Conservation (phyloP, 2,329 filamentous ascomycete genomes). For the Aspergillus ibericus region DNA sequence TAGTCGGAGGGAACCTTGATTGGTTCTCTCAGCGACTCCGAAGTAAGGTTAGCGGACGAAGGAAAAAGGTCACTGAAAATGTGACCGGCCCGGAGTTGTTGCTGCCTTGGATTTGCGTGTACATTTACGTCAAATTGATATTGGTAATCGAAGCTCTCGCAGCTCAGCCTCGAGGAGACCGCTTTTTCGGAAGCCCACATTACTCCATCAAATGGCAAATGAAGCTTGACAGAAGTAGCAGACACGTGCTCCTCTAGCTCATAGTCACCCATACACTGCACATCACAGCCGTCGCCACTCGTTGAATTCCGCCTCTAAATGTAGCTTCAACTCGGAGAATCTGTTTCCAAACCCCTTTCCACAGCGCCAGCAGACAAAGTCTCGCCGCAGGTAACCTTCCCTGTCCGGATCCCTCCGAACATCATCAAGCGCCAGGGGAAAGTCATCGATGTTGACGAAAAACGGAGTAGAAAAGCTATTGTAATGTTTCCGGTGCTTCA, state of each 20-base stretch:
- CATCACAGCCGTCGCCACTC: slow-evolving; percentile 67
- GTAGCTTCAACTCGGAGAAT: slow-evolving; percentile 72
- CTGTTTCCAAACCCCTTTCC: slow-evolving; percentile 69
- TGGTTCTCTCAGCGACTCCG: slow-evolving; percentile 12
- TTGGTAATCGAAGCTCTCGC: slow-evolving; percentile 16
- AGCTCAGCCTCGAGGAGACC: slow-evolving; percentile 6
- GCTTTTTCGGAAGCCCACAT: slow-evolving; percentile 9
- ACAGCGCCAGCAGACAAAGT: slow-evolving; percentile 85
- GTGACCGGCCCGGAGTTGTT: slow-evolving; percentile 16
- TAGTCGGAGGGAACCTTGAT: slow-evolving; percentile 4
- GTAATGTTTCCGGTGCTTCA: slow-evolving; percentile 86
- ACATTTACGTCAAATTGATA: slow-evolving; percentile 24
- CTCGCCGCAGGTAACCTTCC: slow-evolving; percentile 61
- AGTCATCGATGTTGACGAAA: slow-evolving; percentile 74
- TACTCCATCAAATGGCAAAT: background rate
- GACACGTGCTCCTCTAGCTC: background rate
- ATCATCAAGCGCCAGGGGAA: slow-evolving; percentile 71
- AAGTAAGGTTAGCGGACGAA: slow-evolving; percentile 11
- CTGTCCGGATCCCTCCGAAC: slow-evolving; percentile 57
- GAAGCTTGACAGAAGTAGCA: background rate
- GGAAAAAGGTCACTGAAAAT: slow-evolving; percentile 23
- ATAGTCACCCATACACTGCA: background rate
- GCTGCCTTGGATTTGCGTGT: slow-evolving; percentile 22
- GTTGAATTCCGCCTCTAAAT: slow-evolving; percentile 73
- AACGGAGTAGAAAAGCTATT: slow-evolving; percentile 88